Base-by-base conservation (phyloP, 805 yeast genomes). In the Maudiozyma serrabonitensis region DNA sequence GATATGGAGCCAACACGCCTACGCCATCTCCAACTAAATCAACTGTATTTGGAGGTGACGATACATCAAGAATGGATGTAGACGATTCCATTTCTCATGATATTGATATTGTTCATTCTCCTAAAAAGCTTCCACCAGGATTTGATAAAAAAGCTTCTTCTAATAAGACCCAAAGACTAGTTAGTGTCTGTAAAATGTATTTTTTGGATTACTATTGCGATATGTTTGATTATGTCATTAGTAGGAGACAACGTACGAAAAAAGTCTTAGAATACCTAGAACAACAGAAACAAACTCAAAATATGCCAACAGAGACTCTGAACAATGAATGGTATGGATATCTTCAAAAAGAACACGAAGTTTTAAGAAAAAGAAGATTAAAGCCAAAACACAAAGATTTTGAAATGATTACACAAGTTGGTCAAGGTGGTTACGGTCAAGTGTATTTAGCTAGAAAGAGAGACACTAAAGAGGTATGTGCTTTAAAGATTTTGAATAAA, bases 351-450 rank as follows among this genome's bases (percentile, higher is more conserved):
- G 99, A 93, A 68, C 75, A 95, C 43, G 87, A 87, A 8, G 76
- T 81, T 46, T 72, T 93, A 59, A 79, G 99, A 57, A 88, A 88
- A 64, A 79, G 97, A 62, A 79, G 99, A 63, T 75, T 88, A 51
- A 87, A 88, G 67, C 95, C 97, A 35, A 87, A 84, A 64, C 93
- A 90, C 63, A 90, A 90, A 58, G 99, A 93, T 67, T 93, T 93
- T 64, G 95, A 89, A 64, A 87, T 91, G 74, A 84, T 93, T 56
- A 93, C 99, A 1, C 99, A 93, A 71, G 97, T 93, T 32, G 99
- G 99, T 13, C 99, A 93, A 72, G 99, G 99, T 62, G 99, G 99
- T 3, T 93, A 93, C 63, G 99, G 99, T 23, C 97, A 93, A 69
- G 99, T 93, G n/a, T 93, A 87, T 60, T 71, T 93, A 54, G 97